Evolutionary conservation across 768 basidiomycete genomes (phyloP), one percentile per base, ranked within the genome.

Genomic region (Tulasnella sp.): DNA sequence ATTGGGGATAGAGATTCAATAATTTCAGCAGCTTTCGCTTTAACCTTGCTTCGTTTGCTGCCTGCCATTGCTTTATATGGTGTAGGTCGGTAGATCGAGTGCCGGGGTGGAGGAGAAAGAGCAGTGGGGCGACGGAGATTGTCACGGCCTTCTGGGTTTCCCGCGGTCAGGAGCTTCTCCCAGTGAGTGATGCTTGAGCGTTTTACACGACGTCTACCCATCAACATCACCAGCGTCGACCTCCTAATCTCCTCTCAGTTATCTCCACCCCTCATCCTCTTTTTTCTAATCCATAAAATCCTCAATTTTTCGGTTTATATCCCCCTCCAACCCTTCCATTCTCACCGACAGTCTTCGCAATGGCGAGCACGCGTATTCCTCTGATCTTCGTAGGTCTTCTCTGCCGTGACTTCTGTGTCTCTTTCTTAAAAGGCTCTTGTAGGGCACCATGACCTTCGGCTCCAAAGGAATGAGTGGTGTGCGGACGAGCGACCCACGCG

Each of bases 11-110:
- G 37, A 9, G 41, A 16, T 14, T 70, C 47, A 29, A 70, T 62
- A 37, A 70, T 19, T 19, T 62, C 44, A 5, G 69, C 44, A 37
- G 69, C 69, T 29, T 76, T 73, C 78, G 87, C 86, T 80, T 86
- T 87, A 63, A 81, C 73, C 79, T 87, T 89, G 76, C 83, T 86
- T 78, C 81, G 83, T 79, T 88, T 91, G 72, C 84, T 82, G 64
- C 83, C 82, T 67, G 79, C 82, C 86, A 87, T 87, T 63, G 71
- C 73, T 71, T 62, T 37, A 59, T 71, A 66, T 63, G 69, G 32
- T 63, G 52, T 59, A 32, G 35, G 37, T 29, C 19, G 9, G 32
- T 67, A 67, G 26, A 11, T 6, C 35, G 65, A 34, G n/a, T 67
- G 65, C 8, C 26, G 40, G 69, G 1, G 7, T 32, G 26, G 36